phyloP scores from a whole-genome alignment of 2,329 filamentous ascomycete genomes.

The Zasmidium angulare region DNA sequence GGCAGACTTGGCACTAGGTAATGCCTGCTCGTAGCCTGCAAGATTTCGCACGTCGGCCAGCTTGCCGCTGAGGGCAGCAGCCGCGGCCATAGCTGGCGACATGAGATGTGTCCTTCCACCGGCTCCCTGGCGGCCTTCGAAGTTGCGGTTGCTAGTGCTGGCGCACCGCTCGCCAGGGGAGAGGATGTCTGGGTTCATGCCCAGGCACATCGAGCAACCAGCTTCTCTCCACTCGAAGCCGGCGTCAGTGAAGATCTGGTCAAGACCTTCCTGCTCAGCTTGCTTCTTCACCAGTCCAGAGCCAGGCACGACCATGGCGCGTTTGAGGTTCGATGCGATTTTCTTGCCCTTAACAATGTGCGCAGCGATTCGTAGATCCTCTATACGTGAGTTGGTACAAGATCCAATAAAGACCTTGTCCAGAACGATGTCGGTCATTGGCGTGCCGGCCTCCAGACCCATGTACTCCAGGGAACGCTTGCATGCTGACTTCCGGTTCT shows the following conservation, averaged over 20 bases:
- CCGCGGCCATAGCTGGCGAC: constrained; percentile 95
- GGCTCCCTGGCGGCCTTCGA: constrained; percentile 93
- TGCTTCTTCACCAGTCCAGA: constrained; percentile 91
- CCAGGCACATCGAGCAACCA: constrained; percentile 97
- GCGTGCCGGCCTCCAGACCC: constrained; percentile 82
- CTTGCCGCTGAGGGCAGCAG: constrained; percentile 84
- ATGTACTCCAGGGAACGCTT: constrained; percentile 90
- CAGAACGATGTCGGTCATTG: constrained; percentile 84
- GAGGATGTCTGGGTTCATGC: constrained; percentile 98
- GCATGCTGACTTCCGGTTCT: constrained; percentile 76
- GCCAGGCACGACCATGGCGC: constrained; percentile 93
- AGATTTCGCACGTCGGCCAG: constrained; percentile 88
- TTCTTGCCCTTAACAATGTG: constrained; percentile 83
- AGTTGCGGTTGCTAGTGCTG: constrained; percentile 94
- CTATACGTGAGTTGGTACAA: constrained; percentile 95
- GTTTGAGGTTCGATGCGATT: constrained; percentile 83
- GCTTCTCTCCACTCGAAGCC: constrained; percentile 98
- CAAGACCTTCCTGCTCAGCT: constrained; percentile 86
- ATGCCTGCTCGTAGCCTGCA: constrained; percentile 52
- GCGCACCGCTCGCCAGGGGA: constrained; percentile 90
- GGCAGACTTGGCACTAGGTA: constrained; percentile 44
- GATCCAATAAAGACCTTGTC: constrained; percentile 99
- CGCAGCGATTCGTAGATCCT: constrained; percentile 87
- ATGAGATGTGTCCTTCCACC: constrained; percentile 90
- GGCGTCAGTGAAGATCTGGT: constrained; percentile 87